Evolutionary conservation across 31 red algal genomes (phyloP).

Genomic region (Pterothamnion heteromorphum): DNA sequence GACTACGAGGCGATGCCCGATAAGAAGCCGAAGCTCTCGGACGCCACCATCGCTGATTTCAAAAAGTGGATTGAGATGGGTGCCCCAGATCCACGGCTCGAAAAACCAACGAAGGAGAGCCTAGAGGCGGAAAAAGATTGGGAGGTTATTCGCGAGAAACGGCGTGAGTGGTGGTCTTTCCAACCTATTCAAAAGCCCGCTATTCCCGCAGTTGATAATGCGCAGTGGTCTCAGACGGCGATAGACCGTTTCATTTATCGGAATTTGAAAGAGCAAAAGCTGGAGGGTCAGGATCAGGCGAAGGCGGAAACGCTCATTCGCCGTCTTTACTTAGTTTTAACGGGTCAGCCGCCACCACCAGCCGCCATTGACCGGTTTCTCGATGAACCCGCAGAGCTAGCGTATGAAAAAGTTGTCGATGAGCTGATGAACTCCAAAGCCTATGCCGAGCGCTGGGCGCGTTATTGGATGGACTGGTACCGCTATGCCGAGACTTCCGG

Average conservation of each 20-base stretch:
- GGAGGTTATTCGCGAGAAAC: too few relatives aligned
- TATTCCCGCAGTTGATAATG: too few relatives aligned
- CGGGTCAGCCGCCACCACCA: neutral
- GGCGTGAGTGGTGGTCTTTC: too few relatives aligned
- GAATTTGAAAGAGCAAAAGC: neutral
- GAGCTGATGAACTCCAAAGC: neutral
- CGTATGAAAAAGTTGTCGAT: constrained; percentile 5
- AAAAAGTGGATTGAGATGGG: too few relatives aligned
- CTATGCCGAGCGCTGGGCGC: neutral
- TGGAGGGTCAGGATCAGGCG: neutral
- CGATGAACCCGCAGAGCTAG: neutral
- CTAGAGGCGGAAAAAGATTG: too few relatives aligned
- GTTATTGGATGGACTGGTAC: neutral
- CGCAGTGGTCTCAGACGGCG: too few relatives aligned
- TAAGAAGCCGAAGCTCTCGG: too few relatives aligned
- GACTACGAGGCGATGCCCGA: too few relatives aligned
- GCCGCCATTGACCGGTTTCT: neutral
- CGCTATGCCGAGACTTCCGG: neutral
- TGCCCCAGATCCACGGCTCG: too few relatives aligned
- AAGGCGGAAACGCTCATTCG: neutral
- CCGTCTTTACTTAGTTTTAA: neutral
- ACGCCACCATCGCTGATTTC: too few relatives aligned
- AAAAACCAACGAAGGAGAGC: too few relatives aligned
- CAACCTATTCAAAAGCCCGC: too few relatives aligned
- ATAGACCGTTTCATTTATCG: neutral